phyloP scores from a whole-genome alignment of 225 moss, liverwort and hornwort genomes.

The Pseudisothecium myosuroides region DNA sequence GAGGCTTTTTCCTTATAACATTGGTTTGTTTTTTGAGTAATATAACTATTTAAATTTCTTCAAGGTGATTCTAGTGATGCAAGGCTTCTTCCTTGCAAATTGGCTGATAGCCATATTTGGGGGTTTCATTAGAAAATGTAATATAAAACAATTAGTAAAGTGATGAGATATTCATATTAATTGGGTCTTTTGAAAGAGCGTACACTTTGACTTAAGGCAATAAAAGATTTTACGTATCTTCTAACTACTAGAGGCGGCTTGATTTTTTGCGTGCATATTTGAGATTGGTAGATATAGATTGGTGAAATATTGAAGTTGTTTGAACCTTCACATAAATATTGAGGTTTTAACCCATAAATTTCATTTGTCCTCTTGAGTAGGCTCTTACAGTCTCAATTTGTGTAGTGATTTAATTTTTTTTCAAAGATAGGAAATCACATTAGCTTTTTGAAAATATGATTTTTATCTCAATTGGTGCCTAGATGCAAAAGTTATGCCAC shows the following conservation, averaged over 20 bases:
- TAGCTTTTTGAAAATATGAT: too few species aligned
- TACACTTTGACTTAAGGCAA: accelerated
- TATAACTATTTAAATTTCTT: not conserved
- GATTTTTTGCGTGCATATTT: too few species aligned
- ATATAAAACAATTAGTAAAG: not conserved
- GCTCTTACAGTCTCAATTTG: too few species aligned
- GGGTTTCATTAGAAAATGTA: not conserved
- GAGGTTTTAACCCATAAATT: too few species aligned
- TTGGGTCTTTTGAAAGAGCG: not conserved
- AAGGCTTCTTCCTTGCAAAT: not conserved
- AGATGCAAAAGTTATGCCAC: too few species aligned
- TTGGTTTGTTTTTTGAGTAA: accelerated
- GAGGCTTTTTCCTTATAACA: not conserved
- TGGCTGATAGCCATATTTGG: accelerated
- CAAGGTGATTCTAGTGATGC: not conserved
- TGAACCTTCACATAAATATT: not conserved
- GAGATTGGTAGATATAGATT: not conserved
- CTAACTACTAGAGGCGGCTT: accelerated
- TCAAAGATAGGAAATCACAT: too few species aligned
- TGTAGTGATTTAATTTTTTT: too few species aligned
- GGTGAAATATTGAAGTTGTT: not conserved
- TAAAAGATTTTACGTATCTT: not conserved
- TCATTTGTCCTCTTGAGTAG: too few species aligned
- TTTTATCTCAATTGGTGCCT: too few species aligned
- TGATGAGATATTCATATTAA: accelerated